These are phyloP conservation scores for Stephanodiscus triporus DNA, from an alignment of 108 stramenopile species.

Conservation along the genomic window DNA sequence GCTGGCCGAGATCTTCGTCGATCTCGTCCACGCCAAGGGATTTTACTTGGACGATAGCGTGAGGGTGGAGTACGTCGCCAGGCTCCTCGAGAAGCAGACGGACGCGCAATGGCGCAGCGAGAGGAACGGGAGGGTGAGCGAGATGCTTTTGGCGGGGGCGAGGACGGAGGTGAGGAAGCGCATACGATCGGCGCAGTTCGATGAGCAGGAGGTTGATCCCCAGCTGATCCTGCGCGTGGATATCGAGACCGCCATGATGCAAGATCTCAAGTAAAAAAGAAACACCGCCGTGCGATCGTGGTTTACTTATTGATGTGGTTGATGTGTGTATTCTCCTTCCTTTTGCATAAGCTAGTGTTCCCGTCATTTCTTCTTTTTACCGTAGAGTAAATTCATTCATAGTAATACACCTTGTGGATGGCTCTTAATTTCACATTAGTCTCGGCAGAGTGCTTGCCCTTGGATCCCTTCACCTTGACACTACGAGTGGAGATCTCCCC, in stretches of 20 bases:
- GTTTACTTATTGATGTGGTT: neutral
- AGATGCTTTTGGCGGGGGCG: constrained; percentile 82
- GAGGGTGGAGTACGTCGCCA: constrained; percentile 56
- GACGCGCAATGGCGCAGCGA: constrained; percentile 77
- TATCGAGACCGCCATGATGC: constrained; percentile 76
- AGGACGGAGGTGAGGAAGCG: constrained; percentile 81
- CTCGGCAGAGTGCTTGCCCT: no score
- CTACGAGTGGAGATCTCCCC: no score
- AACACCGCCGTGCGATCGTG: neutral
- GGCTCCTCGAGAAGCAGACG: constrained; percentile 72
- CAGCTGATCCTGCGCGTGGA: constrained; percentile 79
- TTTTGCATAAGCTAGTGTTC: neutral
- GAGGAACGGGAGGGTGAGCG: constrained; percentile 87
- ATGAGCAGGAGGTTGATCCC: constrained; percentile 85
- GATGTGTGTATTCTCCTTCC: neutral
- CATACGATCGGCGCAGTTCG: constrained; percentile 81
- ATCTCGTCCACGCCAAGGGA: constrained; percentile 84
- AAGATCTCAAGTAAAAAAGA: constrained; percentile 75
- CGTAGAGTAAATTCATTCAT: no score
- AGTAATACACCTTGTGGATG: no score
- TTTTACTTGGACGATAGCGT: constrained; percentile 78
- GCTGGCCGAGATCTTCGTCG: constrained; percentile 82
- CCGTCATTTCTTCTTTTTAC: neutral
- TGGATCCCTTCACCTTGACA: no score
- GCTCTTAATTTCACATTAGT: no score